These are phyloP conservation scores for Besnoitia besnoiti DNA, from an alignment of 169 alveolate species.

Conservation along the genomic window DNA sequence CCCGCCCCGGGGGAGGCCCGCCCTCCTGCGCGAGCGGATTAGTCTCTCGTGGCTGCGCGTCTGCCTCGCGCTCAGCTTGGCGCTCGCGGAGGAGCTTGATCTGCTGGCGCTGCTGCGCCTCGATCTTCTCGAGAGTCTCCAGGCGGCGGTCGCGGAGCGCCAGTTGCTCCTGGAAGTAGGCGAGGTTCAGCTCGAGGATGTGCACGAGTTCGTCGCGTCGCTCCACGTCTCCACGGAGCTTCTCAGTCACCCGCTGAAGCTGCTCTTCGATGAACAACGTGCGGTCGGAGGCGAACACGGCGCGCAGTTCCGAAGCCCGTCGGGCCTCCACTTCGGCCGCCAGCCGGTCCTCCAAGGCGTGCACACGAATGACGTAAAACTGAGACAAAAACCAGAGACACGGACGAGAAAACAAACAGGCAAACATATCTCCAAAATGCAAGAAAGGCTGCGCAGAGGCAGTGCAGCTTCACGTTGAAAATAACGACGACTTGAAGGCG, in stretches of 20 bases:
- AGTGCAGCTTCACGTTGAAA: no score
- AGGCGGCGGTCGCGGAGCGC: neutral
- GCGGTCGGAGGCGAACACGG: constrained; percentile 4
- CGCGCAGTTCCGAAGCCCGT: neutral
- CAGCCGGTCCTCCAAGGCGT: constrained; percentile 15
- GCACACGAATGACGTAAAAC: neutral
- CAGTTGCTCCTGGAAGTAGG: constrained; percentile 11
- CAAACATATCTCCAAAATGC: no score
- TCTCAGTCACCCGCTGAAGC: neutral
- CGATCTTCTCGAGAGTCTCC: neutral
- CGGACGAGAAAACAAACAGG: neutral
- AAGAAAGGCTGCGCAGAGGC: no score
- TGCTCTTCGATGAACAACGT: neutral
- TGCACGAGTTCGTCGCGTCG: neutral
- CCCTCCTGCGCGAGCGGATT: neutral
- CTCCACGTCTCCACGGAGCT: constrained; percentile 11
- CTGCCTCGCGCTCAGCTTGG: neutral
- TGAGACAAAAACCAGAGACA: neutral
- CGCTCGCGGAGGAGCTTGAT: neutral
- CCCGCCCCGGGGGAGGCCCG: no score
- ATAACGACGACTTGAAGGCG: no score
- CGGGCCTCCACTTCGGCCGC: constrained; percentile 9
- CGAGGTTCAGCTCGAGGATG: neutral
- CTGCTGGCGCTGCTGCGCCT: constrained; percentile 1
- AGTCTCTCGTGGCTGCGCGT: neutral